phyloP scores from a whole-genome alignment of 805 yeast species.

The Candida arabinofermentans region DNA sequence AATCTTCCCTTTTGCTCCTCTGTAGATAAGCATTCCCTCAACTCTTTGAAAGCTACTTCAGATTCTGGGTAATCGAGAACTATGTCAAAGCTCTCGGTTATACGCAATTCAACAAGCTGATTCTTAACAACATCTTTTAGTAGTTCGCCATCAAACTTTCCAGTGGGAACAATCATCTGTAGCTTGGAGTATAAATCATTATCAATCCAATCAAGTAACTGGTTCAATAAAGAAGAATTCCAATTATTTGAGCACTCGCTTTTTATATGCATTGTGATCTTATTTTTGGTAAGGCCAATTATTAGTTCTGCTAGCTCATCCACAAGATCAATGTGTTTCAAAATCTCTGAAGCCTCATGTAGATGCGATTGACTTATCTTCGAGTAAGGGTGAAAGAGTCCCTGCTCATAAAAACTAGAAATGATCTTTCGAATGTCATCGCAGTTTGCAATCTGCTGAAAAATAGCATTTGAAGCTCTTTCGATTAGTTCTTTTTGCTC shows the following conservation, averaged over 20 bases:
- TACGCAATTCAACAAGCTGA: constrained; percentile 40
- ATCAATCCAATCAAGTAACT: constrained; percentile 36
- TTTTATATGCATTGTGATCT: constrained; percentile 32
- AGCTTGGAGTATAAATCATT: constrained; percentile 35
- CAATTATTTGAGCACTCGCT: constrained; percentile 33
- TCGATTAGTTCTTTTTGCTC: constrained; percentile 15
- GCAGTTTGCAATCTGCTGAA: constrained; percentile 12
- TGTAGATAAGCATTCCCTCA: constrained; percentile 47
- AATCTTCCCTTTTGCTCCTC: constrained; percentile 47
- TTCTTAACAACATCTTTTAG: constrained; percentile 18
- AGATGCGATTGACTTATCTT: constrained; percentile 10
- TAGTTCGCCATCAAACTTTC: constrained; percentile 12
- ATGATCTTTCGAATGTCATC: constrained; percentile 9
- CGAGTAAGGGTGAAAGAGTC: constrained; percentile 10
- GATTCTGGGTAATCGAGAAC: constrained; percentile 52
- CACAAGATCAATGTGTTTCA: constrained; percentile 15
- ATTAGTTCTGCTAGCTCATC: constrained; percentile 28
- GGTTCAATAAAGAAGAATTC: constrained; percentile 34
- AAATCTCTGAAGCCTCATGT: constrained; percentile 13
- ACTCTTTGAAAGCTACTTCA: constrained; percentile 50
- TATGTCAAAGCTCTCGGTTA: constrained; percentile 55
- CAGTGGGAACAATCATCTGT: constrained; percentile 12
- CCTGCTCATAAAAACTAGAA: constrained; percentile 11
- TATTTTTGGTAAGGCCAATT: constrained; percentile 34
- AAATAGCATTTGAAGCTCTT: constrained; percentile 22